A percentile compares a stretch with the other conserved stretches of the same genome.
Conservation (phyloP, 441 rosid species). For the Mallotus japonicus region DNA sequence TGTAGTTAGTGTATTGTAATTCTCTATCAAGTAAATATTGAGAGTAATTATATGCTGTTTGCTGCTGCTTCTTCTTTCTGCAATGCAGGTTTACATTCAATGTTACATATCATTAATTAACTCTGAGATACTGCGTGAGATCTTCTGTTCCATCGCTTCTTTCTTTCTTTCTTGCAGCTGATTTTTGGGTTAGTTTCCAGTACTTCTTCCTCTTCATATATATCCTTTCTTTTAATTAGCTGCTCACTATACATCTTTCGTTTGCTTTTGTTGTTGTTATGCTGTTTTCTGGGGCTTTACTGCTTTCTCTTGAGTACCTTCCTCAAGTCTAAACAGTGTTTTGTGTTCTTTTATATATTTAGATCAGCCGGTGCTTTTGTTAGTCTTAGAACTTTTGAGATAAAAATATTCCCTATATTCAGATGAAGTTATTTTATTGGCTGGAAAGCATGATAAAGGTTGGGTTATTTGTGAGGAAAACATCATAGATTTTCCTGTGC, state of each 20-base stretch:
- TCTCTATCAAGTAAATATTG: background rate
- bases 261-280: background rate
- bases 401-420: too few relatives aligned
- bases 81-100: constrained; percentile 29
- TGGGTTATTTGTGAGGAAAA: too few relatives aligned
- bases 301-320: background rate
- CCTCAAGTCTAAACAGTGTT: background rate
- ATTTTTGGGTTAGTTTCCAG: constrained; percentile 29
- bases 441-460: too few relatives aligned
- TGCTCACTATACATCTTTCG: background rate
- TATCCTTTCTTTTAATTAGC: background rate
- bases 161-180: constrained; percentile 5
- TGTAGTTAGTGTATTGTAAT: too few relatives aligned
- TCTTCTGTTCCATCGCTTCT: constrained; percentile 5
- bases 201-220: background rate
- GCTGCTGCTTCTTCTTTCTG: constrained; percentile 7
- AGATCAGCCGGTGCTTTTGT: too few relatives aligned
- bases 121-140: constrained; percentile 10
- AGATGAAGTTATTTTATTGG: too few relatives aligned
- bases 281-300: constrained; percentile 10
- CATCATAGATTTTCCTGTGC: too few relatives aligned
- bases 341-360: too few relatives aligned
- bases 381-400: too few relatives aligned
- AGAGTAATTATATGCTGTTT: background rate
- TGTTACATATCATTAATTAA: background rate